These are phyloP conservation scores for Scutellaria galericulata DNA, from an alignment of 257 asterid genomes.

Conservation along the genomic window DNA sequence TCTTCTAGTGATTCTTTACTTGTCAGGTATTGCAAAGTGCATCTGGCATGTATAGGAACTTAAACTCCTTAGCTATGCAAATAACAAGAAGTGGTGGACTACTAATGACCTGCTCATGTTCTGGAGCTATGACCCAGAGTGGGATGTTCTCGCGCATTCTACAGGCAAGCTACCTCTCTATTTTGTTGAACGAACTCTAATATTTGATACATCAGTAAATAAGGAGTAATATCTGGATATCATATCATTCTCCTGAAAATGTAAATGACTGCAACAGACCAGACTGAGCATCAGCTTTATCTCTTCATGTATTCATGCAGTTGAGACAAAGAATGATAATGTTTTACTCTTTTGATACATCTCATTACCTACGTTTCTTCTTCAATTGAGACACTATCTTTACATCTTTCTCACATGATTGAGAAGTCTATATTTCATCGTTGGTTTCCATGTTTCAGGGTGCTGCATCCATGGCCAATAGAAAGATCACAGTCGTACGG, in stretches of 20 bases:
- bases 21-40: constrained; percentile 84
- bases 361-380: background rate
- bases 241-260: background rate
- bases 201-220: background rate
- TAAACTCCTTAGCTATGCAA: constrained; percentile 92
- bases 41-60: constrained; percentile 91
- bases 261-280: background rate
- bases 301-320: background rate
- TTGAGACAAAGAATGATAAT: background rate
- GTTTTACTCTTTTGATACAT: background rate
- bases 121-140: constrained; percentile 98
- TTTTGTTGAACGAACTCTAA: background rate
- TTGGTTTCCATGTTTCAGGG: constrained; percentile 48
- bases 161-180: constrained; percentile 59
- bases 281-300: background rate
- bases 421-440: background rate
- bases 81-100: constrained; percentile 81
- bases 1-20: background rate
- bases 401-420: background rate
- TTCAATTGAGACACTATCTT: background rate
- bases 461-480: constrained; percentile 83
- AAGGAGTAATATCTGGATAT: background rate
- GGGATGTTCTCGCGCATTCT: constrained; percentile 78
- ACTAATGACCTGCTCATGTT: constrained; percentile 96
- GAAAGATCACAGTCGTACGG: constrained; percentile 72